phyloP scores from a whole-genome alignment of 2,329 filamentous ascomycete species.

The Chaetomium sp. region DNA sequence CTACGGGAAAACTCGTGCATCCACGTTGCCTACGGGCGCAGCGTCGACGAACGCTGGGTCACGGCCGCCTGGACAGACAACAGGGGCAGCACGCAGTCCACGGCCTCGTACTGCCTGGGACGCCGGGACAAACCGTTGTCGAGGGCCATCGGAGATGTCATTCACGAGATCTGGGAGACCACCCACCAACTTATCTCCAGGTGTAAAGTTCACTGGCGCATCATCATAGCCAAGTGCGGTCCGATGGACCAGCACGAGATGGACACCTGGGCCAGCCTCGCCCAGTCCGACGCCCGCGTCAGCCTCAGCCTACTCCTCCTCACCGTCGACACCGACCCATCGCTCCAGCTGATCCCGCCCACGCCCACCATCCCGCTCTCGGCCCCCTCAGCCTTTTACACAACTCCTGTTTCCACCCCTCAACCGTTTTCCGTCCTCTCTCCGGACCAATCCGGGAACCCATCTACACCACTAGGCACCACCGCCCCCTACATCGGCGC shows the following conservation, averaged over 20 bases:
- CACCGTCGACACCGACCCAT: conserved; percentile 59
- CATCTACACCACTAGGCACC: conserved; percentile 40
- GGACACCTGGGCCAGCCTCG: conserved; percentile 50
- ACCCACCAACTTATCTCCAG: conserved; percentile 66
- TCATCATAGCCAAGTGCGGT: conserved; percentile 67
- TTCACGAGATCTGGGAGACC: conserved; percentile 69
- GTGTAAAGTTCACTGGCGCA: conserved; percentile 68
- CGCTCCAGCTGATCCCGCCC: conserved; percentile 56
- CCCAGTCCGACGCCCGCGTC: conserved; percentile 48
- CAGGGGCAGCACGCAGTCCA: conserved; percentile 65
- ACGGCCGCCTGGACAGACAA: conserved; percentile 77
- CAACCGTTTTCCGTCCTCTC: conserved; percentile 51
- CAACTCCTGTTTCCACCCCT: conserved; percentile 64
- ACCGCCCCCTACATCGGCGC: conserved; percentile 7
- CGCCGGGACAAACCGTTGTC: conserved; percentile 48
- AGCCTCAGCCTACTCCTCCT: conserved; percentile 52
- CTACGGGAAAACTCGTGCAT: conserved; percentile 74
- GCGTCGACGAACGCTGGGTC: conserved; percentile 70
- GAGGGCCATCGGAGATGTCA: conserved; percentile 55
- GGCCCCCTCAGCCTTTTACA: conserved; percentile 42
- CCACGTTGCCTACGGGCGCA: conserved; percentile 72
- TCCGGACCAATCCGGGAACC: conserved; percentile 51
- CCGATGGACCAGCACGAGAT: conserved; percentile 61
- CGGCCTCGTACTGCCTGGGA: conserved; percentile 64
- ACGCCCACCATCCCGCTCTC: conserved; percentile 42